These are phyloP conservation scores for Hypoxylon crocopeplum DNA, from an alignment of 495 filamentous ascomycete species.

Conservation along the genomic window DNA sequence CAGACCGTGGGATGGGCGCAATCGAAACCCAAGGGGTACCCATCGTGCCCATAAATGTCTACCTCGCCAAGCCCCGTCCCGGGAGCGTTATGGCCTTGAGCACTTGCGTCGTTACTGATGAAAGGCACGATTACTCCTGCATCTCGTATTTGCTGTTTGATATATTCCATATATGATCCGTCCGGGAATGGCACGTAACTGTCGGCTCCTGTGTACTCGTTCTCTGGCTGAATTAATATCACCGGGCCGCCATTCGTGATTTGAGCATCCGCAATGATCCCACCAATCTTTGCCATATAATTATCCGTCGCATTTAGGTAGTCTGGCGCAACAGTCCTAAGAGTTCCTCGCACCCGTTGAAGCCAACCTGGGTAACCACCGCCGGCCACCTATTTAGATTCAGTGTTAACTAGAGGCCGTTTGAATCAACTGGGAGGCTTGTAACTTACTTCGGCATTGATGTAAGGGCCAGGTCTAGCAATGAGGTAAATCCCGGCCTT, in stretches of 20 bases:
- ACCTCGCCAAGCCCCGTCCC: slow-evolving; percentile 67
- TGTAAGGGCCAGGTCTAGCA: slow-evolving; percentile 66
- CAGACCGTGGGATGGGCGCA: slow-evolving; percentile 61
- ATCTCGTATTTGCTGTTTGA: slow-evolving; percentile 69
- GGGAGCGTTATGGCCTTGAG: slow-evolving; percentile 67
- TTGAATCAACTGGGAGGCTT: too few relatives aligned
- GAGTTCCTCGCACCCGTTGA: slow-evolving; percentile 65
- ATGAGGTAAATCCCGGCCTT: slow-evolving; percentile 76
- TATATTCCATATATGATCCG: slow-evolving; percentile 69
- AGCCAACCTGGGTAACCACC: slow-evolving; percentile 52
- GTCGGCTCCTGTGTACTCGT: slow-evolving; percentile 65
- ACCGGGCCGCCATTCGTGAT: slow-evolving; percentile 82
- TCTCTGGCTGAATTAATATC: slow-evolving; percentile 80
- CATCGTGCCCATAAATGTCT: slow-evolving; percentile 81
- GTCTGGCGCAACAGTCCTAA: slow-evolving; percentile 64
- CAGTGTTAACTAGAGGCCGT: too few relatives aligned
- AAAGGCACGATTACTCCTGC: slow-evolving; percentile 77
- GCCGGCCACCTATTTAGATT: slow-evolving; percentile 34
- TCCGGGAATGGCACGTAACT: slow-evolving; percentile 55
- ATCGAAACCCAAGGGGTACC: slow-evolving; percentile 72
- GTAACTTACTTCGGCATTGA: slow-evolving; percentile 63
- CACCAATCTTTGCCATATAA: slow-evolving; percentile 62
- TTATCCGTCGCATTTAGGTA: slow-evolving; percentile 73
- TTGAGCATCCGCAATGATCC: slow-evolving; percentile 73
- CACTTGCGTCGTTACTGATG: slow-evolving; percentile 74